Conservation (phyloP, 306 rosid species). For the Herpetospermum pedunculosum region DNA sequence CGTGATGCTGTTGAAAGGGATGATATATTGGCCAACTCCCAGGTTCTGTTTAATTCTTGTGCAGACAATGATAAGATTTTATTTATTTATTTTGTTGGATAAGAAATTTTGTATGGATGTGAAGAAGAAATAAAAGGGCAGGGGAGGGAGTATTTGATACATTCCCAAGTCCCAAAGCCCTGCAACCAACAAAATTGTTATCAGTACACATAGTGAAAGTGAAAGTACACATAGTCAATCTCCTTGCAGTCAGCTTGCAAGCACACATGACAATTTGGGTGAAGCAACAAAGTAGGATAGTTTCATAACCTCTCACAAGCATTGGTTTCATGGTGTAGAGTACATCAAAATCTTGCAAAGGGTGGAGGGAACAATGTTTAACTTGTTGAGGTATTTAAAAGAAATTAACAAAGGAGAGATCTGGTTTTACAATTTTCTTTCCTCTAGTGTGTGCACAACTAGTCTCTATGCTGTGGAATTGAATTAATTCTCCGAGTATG, state of each 20-base stretch:
- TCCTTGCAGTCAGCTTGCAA: slow-evolving; percentile 1
- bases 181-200: neutral
- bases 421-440: neutral
- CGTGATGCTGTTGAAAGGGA: slow-evolving; percentile 30
- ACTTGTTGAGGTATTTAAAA: neutral
- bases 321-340: neutral
- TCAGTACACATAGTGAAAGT: too few relatives aligned
- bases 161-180: neutral
- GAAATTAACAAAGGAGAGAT: neutral
- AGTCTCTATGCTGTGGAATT: neutral
- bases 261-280: neutral
- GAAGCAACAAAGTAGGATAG: neutral
- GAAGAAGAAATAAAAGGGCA: neutral
- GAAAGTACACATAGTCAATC: neutral
- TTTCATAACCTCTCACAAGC: neutral
- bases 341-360: neutral
- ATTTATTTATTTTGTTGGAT: neutral
- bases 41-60: slow-evolving; percentile 44
- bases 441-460: neutral
- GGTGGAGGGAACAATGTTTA: neutral
- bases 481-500: neutral
- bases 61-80: neutral
- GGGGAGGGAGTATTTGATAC: neutral
- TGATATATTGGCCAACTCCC: slow-evolving; percentile 28
- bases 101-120: neutral